Percentiles rank a stretch among this genome's conserved stretches.
phyloP scores from a whole-genome alignment of 2,329 filamentous ascomycete species.

The Drechslera avenae region DNA sequence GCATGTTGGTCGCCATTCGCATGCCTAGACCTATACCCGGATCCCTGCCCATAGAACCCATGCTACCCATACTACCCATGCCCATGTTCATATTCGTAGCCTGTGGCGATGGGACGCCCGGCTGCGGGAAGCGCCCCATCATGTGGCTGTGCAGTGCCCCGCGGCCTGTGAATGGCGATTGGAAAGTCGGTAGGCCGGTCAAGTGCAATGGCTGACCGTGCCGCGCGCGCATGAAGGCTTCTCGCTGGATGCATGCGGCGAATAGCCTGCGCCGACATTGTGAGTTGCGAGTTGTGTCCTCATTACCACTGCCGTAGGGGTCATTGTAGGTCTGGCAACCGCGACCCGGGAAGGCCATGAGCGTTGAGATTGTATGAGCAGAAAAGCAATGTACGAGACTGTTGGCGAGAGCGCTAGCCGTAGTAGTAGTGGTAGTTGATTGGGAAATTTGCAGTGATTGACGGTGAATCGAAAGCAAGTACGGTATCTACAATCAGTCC shows the following conservation, averaged over 20 bases:
- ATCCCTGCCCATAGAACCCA: background rate
- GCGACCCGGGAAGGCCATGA: background rate
- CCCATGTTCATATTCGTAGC: conserved; percentile 3
- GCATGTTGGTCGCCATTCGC: background rate
- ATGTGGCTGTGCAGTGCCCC: background rate
- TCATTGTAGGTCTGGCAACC: background rate
- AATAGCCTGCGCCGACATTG: background rate
- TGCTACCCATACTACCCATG: background rate
- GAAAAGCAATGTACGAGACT: no score
- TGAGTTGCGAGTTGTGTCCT: background rate
- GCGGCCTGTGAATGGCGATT: background rate
- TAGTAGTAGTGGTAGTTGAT: no score
- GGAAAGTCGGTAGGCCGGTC: background rate
- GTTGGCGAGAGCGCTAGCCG: no score
- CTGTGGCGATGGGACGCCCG: background rate
- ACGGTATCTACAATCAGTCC: no score
- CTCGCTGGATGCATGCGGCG: conserved; percentile 1
- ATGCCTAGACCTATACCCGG: background rate
- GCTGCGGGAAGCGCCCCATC: conserved; percentile 6
- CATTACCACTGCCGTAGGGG: background rate
- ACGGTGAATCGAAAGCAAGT: background rate
- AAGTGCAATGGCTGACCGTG: background rate
- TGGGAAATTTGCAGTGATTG: background rate
- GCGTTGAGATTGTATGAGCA: background rate
- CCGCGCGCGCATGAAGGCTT: background rate